Evolutionary conservation across 2,329 filamentous ascomycete genomes (phyloP), one percentile per base, ranked within the genome.

Genomic region (Massarina eburnea): DNA sequence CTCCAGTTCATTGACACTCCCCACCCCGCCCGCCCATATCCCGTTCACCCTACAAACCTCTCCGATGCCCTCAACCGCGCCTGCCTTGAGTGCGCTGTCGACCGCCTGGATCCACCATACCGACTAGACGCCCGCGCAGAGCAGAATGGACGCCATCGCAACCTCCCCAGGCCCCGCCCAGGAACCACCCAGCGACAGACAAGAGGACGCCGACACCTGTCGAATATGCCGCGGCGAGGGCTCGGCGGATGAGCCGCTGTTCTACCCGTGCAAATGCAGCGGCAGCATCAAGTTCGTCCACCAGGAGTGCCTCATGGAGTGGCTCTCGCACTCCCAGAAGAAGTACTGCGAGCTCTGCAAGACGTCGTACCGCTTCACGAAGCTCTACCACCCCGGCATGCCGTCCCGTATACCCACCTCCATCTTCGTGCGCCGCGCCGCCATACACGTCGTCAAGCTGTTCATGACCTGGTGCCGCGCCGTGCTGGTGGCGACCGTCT

Each of bases 301-400:
- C 70, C 94, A 99, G 72, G 89, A 95, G 68, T 99, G 94, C 70
- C 76, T 99, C 72, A 96, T 99, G 87, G 91, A 97, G 73, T 99
- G 94, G 94, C 79, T 99, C 18, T 92, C 91, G 39, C 95, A 99
- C 71, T 97, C 94, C 1, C 91, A 99, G 70, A 99, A 99, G 81
- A 97, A 97, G 72, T 89, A 99, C 76, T 99, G 95, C 78, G 94
- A 99, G 76, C 84, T 99, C 27, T 99, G 94, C 83, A 99, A 99
- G 76, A 99, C 94, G 2, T 86, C 91, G 0, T 99, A 97, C 67
- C 88, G 91, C 49, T 99, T 99, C 76, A 99, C 94, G 42, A 99
- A 99, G 73, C 82, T 99, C 30, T 99, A 99, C 75, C 85, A 91
- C 51, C 90, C 91, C 3, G 82, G 91, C 64, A 99, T 99, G 94